Evolutionary conservation across 352 stramenopile species (phyloP), one percentile per base, ranked within the genome.

Genomic region (Discostella stelligera): DNA sequence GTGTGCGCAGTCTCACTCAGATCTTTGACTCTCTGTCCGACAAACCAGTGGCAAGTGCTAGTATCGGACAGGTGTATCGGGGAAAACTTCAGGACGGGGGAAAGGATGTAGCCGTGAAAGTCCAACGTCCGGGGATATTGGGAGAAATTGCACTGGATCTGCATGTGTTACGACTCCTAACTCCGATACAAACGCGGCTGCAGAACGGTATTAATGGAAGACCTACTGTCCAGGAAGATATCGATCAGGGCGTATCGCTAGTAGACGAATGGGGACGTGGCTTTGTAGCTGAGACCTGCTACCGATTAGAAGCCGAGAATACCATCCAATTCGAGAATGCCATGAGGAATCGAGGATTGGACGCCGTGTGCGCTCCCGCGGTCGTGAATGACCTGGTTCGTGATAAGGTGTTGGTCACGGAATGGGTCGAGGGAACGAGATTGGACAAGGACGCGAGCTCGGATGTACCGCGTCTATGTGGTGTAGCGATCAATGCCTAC

Each of bases 131-230:
- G 3, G 79, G 80, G 16, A 88, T 92, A 32, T 59, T 94, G 50
- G 79, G 75, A 1, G 83, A 93, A 66, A 93, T 94, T 80, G 86
- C 88, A 2, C 58, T 94, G 4, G 89, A 94, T 83, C 74, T 94
- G 52, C 76, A 93, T 71, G 71, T 92, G 11, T 74, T 93, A 50
- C 66, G 83, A 23, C 9, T 85, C 2, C 59, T 90, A 16, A 87
- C 84, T 8, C 84, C 84, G 4, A 80, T 90, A 54, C 77, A 91
- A 66, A 88, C 77, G 10, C 66, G 27, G 13, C 49, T 91, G 9
- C 77, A 87, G 62, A 89, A 91, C 56, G 41, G 68, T 0, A 71
- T 71, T 6, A 91, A 89, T 63, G 55, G 80, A 13, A 53, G 78
- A n/a, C 16, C 71, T 23, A 90, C 84, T 0, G 56, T 55, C 0